phyloP scores from a whole-genome alignment of 352 stramenopile genomes.

The Globisporangium rhizosaccharum region DNA sequence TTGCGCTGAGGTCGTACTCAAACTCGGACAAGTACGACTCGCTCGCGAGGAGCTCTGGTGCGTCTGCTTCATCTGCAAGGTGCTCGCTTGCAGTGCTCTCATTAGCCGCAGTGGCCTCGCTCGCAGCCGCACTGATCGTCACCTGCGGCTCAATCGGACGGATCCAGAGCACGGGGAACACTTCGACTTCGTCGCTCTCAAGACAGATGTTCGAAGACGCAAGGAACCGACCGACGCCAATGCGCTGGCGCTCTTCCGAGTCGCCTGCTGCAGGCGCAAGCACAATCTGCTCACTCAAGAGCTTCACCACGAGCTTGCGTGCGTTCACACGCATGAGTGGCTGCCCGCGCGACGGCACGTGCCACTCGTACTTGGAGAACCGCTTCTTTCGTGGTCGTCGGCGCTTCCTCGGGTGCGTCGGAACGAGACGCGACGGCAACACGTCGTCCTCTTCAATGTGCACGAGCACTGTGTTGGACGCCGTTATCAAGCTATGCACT shows the following conservation, averaged over 20 bases:
- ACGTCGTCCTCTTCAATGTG: constrained; percentile 23
- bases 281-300: constrained; percentile 35
- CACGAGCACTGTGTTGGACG: constrained; percentile 22
- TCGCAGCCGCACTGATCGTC: background rate
- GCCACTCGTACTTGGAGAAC: constrained; percentile 18
- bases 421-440: constrained; percentile 36
- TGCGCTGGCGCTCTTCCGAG: constrained; percentile 12
- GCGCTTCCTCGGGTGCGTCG: constrained; percentile 18
- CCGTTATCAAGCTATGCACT: background rate
- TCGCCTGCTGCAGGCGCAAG: constrained; percentile 25
- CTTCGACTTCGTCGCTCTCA: constrained; percentile 53
- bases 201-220: constrained; percentile 43
- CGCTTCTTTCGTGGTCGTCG: constrained; percentile 19
- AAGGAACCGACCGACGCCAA: constrained; percentile 35
- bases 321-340: constrained; percentile 4
- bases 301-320: constrained; percentile 27
- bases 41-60: constrained; percentile 13
- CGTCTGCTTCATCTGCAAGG: background rate
- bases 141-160: constrained; percentile 29
- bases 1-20: constrained; percentile 45
- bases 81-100: background rate
- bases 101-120: background rate
- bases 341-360: constrained; percentile 8
- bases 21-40: constrained; percentile 47
- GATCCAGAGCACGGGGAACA: constrained; percentile 58